These are phyloP conservation scores for Aureococcus anophagefferens DNA, from an alignment of 108 stramenopile species.

Conservation along the genomic window DNA sequence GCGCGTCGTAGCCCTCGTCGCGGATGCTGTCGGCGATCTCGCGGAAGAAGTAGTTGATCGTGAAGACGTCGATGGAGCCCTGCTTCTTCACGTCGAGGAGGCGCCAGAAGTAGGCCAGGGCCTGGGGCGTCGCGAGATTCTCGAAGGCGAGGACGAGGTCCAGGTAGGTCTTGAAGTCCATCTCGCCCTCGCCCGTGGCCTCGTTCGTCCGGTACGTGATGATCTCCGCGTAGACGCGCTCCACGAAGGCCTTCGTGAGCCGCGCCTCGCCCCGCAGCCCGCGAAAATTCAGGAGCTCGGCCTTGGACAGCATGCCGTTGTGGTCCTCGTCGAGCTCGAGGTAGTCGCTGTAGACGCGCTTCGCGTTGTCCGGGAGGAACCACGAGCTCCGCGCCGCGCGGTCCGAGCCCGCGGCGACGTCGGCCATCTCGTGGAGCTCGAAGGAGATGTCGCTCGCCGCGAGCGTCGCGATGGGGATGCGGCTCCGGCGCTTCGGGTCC, in stretches of 20 bases:
- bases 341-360: slow-evolving; percentile 41
- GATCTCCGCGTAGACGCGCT: slow-evolving; percentile 37
- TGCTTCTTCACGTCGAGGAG: slow-evolving; percentile 24
- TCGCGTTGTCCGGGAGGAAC: slow-evolving; percentile 33
- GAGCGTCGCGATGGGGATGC: slow-evolving; percentile 24
- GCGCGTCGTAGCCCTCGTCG: slow-evolving; percentile 24
- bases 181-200: slow-evolving; percentile 19
- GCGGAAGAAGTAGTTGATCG: slow-evolving; percentile 37
- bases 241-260: slow-evolving; percentile 32
- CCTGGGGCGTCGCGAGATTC: slow-evolving; percentile 22
- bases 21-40: slow-evolving; percentile 16
- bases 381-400: slow-evolving; percentile 19
- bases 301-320: slow-evolving; percentile 40
- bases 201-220: slow-evolving; percentile 22
- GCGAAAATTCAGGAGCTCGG: slow-evolving; percentile 24
- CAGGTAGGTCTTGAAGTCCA: slow-evolving; percentile 51
- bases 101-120: slow-evolving; percentile 31
- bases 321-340: slow-evolving; percentile 40
- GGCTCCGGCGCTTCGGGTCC: slow-evolving; percentile 27
- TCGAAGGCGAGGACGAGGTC: slow-evolving; percentile 49
- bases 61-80: slow-evolving; percentile 14
- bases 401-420: not conserved
- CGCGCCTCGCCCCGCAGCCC: slow-evolving; percentile 9
- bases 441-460: slow-evolving; percentile 25
- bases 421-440: slow-evolving; percentile 22